Base-by-base conservation (phyloP, 352 stramenopile species). In the Phytophthora hibernalis region DNA sequence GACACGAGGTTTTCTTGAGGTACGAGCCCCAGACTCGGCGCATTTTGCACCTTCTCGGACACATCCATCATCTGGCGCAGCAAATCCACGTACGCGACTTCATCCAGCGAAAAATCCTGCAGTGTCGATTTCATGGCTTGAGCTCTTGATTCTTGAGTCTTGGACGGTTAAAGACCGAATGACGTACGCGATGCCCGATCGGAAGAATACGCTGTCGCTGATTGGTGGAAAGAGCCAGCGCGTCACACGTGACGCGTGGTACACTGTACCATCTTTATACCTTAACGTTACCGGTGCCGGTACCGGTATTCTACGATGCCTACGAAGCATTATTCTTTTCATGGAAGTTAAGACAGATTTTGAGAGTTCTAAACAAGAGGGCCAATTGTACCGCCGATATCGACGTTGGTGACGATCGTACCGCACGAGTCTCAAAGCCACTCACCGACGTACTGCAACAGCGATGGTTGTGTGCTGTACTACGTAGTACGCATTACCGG, bases 1-100 rank as follows among this genome's bases (percentile, higher is more conserved):
- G 83, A 93, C 33, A 95, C 88, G 57, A 88, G 50, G 69, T 97
- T 92, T 56, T 98, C 92, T 50, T 86, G 76, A 35, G 92, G 91
- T 10, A 97, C 61, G 22, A 97, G 72, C 0, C 82, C 84, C 18
- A 91, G 56, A 59, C 75, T 72, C 11, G 82, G 80, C 20, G 84
- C 72, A 40, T 92, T 92, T 38, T 92, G 84, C 52, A 91, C 80
- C 55, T 89, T 84, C 49, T 92, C 82, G 66, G 88, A 66, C 62
- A 91, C 89, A 59, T 83, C 64, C 62, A 98, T 96, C 62, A 98
- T 67, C 76, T 96, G 95, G 68, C 73, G 70, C 47, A 98, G 77
- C 7, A 98, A 80, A 53, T 80, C 75, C 21, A 98, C 67, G 75
- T 94, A 98, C 24, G 87, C 77, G n/a, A 70, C 75, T 31, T 95